phyloP scores from a whole-genome alignment of 495 filamentous ascomycete genomes.

The Sporormia fimetaria region DNA sequence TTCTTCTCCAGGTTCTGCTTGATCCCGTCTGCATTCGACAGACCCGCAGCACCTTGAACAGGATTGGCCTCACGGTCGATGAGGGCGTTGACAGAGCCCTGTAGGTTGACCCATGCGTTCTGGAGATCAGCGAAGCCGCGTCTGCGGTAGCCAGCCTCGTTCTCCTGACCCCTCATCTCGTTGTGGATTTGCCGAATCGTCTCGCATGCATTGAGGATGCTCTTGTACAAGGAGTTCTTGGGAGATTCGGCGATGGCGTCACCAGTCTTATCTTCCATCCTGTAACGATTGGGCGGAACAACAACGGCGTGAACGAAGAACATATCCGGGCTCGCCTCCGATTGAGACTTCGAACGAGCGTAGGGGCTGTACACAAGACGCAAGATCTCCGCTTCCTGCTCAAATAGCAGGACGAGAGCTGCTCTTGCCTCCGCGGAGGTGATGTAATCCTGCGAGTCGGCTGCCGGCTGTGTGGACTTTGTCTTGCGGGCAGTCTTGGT shows the following conservation, averaged over 20 bases:
- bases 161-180: constrained; percentile 47
- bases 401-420: constrained; percentile 65
- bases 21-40: constrained; percentile 69
- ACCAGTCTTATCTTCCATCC: constrained; percentile 76
- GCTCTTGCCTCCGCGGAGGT: constrained; percentile 65
- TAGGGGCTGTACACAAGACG: constrained; percentile 70
- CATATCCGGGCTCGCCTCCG: constrained; percentile 62
- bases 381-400: constrained; percentile 73
- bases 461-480: constrained; percentile 30
- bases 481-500: constrained; percentile 36
- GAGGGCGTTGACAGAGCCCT: constrained; percentile 80
- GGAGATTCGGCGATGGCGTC: constrained; percentile 70
- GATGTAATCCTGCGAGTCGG: constrained; percentile 49
- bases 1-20: constrained; percentile 99
- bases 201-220: constrained; percentile 60
- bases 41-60: constrained; percentile 58
- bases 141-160: constrained; percentile 18
- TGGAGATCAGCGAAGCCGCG: constrained; percentile 46
- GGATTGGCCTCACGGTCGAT: constrained; percentile 81
- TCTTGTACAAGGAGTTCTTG: constrained; percentile 74
- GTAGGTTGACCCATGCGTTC: constrained; percentile 65
- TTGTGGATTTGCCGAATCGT: constrained; percentile 62
- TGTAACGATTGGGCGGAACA: constrained; percentile 83
- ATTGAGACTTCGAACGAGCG: constrained; percentile 40
- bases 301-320: constrained; percentile 81